phyloP scores from a whole-genome alignment of 2,329 filamentous ascomycete species.

The Colletotrichum liaoningense region DNA sequence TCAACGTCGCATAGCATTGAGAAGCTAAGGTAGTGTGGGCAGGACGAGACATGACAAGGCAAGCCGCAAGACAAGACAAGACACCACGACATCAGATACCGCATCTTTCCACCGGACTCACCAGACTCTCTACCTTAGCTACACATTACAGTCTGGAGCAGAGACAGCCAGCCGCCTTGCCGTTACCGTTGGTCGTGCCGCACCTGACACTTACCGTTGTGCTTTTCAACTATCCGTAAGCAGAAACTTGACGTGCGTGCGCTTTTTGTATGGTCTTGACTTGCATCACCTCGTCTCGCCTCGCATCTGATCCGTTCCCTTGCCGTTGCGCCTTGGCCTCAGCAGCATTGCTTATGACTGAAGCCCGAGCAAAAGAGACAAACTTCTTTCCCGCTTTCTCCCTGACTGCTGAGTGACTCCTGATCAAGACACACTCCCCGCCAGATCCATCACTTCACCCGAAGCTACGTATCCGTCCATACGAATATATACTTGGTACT shows the following conservation, averaged over 20 bases:
- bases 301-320: conserved; percentile 5
- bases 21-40: conserved; percentile 2
- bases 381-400: conserved; percentile 6
- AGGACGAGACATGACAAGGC: not conserved
- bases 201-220: conserved; percentile 6
- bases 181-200: not conserved
- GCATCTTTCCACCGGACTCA: not conserved
- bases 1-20: conserved; percentile 14
- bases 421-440: not conserved
- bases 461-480: not conserved
- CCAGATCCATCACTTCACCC: conserved; percentile 5
- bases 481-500: not conserved
- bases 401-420: not conserved
- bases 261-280: not conserved
- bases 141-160: not conserved
- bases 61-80: not conserved
- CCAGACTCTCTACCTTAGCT: no score
- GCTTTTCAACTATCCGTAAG: not conserved
- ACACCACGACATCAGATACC: not conserved
- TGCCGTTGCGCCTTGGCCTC: conserved; percentile 17
- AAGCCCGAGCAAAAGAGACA: conserved; percentile 11
- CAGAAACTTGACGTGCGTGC: not conserved
- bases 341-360: conserved; percentile 26
- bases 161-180: not conserved
- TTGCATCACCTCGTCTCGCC: not conserved